phyloP scores from a whole-genome alignment of 306 rosid genomes.

The Lathyrus tuberosus region DNA sequence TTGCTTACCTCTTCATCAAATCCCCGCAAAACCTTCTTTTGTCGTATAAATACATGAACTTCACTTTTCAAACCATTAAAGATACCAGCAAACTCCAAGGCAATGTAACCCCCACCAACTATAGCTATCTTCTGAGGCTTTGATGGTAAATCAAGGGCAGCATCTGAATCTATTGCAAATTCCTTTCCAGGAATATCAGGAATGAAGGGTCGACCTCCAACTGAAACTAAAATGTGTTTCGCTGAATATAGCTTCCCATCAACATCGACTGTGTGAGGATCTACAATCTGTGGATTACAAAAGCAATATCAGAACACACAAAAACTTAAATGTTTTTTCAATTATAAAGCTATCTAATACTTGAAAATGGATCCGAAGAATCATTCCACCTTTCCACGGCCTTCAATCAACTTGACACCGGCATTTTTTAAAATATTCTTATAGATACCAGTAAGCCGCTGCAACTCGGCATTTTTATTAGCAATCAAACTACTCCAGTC shows the following conservation, averaged over 20 bases:
- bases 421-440: constrained; percentile 70
- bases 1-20: constrained; percentile 91
- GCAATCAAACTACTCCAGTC: constrained; percentile 93
- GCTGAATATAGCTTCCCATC: constrained; percentile 89
- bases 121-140: constrained; percentile 91
- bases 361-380: constrained; percentile 15
- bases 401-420: constrained; percentile 79
- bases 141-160: constrained; percentile 92
- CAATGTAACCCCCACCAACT: constrained; percentile 98
- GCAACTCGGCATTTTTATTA: constrained; percentile 96
- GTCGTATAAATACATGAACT: constrained; percentile 88
- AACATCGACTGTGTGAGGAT: constrained; percentile 83
- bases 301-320: constrained; percentile 30
- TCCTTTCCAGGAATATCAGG: constrained; percentile 93
- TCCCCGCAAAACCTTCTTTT: constrained; percentile 88
- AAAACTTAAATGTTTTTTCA: background rate
- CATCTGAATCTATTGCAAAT: constrained; percentile 90
- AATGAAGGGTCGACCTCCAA: constrained; percentile 91
- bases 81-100: constrained; percentile 96
- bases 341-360: constrained; percentile 2
- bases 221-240: constrained; percentile 78
- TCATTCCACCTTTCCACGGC: constrained; percentile 83
- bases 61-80: constrained; percentile 77
- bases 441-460: constrained; percentile 87
- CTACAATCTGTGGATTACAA: constrained; percentile 64